Evolutionary conservation across 192 early-diverging fungal genomes (phyloP), one percentile per base, ranked within the genome.

Genomic region (Geranomyces michiganensis): DNA sequence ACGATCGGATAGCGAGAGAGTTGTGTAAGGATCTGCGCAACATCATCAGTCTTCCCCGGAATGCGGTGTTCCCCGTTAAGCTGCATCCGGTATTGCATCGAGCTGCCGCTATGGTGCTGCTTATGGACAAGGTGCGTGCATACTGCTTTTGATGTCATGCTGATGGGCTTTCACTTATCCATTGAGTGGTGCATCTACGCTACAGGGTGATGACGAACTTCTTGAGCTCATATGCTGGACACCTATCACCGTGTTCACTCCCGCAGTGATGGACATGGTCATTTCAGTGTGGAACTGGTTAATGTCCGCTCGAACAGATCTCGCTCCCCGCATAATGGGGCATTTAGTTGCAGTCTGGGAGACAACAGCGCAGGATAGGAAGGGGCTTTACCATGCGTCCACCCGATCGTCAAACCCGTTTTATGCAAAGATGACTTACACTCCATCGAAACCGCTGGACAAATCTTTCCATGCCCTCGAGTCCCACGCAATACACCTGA

Each of bases 211-310:
- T 67, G 83, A 87, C 62, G 91, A 96, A 53, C 76, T 97, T 15
- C 76, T 96, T 33, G 85, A 89, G 44, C 85, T 93, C 59, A 74
- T 97, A 32, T 94, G 94, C 31, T 93, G 91, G 87, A 92, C 93
- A 63, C 95, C 96, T 6, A 80, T 96, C 22, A 78, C 87, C 19
- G 53, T 93, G 59, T 98, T 96, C 62, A 88, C 88, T 31, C 84
- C 90, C 15, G 83, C 88, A 45, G 84, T 90, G 36, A 83, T 99
- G 84, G 90, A 93, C 62, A 87, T 92, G 41, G 89, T 90, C n/a
- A 84, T 89, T 0, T 84, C 90, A 6, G 88, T 93, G n/a, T 99
- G 95, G 95, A 93, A 87, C 45, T 92, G 90, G 88, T 77, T 99
- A 44, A 87, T 97, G 53, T 88, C 89, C 15, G 87, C 93, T 55